phyloP scores from a whole-genome alignment of 495 filamentous ascomycete species.

The Talaromyces adpressus region DNA sequence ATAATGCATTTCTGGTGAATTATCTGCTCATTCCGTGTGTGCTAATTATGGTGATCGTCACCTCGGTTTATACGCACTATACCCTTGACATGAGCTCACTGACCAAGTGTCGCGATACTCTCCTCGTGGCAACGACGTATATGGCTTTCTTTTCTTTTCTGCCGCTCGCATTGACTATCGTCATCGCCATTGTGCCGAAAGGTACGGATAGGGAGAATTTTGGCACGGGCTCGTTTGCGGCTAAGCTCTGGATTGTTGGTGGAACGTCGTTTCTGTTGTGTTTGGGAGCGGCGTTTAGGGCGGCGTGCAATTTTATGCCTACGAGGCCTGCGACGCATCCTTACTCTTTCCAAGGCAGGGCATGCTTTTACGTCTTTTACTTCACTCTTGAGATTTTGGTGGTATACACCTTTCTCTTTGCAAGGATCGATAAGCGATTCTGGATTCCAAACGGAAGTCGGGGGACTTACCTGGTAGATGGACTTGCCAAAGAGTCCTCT shows the following conservation, averaged over 20 bases:
- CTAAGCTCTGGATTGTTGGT: conserved; percentile 59
- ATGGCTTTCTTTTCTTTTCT: conserved; percentile 67
- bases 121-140: conserved; percentile 60
- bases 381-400: conserved; percentile 67
- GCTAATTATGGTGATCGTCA: conserved; percentile 63
- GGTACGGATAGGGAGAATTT: conserved; percentile 54
- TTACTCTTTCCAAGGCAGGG: conserved; percentile 60
- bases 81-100: conserved; percentile 48
- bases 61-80: conserved; percentile 58
- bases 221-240: conserved; percentile 57
- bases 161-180: conserved; percentile 56
- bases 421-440: conserved; percentile 68
- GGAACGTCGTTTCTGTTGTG: conserved; percentile 48
- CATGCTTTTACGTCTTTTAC: conserved; percentile 74
- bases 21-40: conserved; percentile 54
- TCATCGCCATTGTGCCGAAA: conserved; percentile 46
- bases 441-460: conserved; percentile 47
- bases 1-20: conserved; percentile 44
- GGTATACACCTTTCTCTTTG: conserved; percentile 53
- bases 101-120: conserved; percentile 51
- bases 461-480: neutral
- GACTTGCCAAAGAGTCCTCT: neutral
- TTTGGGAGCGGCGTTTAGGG: conserved; percentile 65
- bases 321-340: conserved; percentile 46
- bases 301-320: conserved; percentile 48